A percentile compares a stretch with the other conserved stretches of the same genome.
Evolutionary conservation across 1,139 yeast genomes (phyloP).

Genomic region (Protomyces arabidopsidicola): DNA sequence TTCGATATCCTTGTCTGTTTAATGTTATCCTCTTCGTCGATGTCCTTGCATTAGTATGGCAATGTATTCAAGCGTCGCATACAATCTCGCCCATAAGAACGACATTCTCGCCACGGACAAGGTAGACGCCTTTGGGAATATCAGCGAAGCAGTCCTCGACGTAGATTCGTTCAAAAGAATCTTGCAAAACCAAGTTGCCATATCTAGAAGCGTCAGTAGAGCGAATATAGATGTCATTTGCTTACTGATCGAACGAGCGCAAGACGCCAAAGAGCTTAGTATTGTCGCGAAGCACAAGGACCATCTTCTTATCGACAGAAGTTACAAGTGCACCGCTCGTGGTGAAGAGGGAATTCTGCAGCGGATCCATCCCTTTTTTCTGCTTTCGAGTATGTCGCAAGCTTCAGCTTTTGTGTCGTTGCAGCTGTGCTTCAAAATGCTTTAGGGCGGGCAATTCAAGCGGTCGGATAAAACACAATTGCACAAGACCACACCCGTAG

Average conservation of each 20-base stretch:
- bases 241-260: conserved; percentile 92
- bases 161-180: conserved; percentile 81
- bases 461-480: too few relatives aligned
- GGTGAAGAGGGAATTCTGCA: conserved; percentile 54
- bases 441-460: too few relatives aligned
- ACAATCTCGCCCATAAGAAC: conserved; percentile 86
- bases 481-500: too few relatives aligned
- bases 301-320: conserved; percentile 77
- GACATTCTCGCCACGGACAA: conserved; percentile 95
- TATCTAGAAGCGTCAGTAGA: not conserved
- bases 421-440: too few relatives aligned
- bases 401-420: not conserved
- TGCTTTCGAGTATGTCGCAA: not conserved
- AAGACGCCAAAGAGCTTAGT: conserved; percentile 81
- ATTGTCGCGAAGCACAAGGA: conserved; percentile 86
- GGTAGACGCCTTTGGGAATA: conserved; percentile 67
- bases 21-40: conserved; percentile 76
- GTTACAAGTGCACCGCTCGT: conserved; percentile 96
- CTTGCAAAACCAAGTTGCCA: conserved; percentile 87
- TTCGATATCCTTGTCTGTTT: conserved; percentile 56
- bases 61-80: not conserved
- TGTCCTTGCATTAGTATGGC: conserved; percentile 46
- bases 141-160: conserved; percentile 65
- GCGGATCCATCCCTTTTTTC: conserved; percentile 10
- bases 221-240: conserved; percentile 33